Evolutionary conservation across 1,284 basidiomycete genomes (phyloP), one percentile per base, ranked within the genome.

Genomic region (Irpex rosettiformis): DNA sequence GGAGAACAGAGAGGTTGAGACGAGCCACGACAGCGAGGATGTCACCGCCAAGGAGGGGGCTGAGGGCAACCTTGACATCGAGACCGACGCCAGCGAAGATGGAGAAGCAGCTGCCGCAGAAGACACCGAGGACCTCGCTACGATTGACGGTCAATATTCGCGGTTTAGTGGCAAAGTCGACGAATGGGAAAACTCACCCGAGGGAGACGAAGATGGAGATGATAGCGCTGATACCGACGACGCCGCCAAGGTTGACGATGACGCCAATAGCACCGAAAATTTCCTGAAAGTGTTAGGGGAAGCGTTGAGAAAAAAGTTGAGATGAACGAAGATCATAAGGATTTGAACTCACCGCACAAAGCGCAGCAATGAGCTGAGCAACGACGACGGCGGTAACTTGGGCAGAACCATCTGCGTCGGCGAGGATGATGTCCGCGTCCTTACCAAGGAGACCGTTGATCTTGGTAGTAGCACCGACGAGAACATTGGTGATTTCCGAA

Each of bases 391-490:
- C 68, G 27, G 68, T 67, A 61, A 74, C 55, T 22, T 63, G 56
- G 4, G 58, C 65, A 21, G 67, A 66, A 37, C 72, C 70, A 16
- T 71, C 67, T 29, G 68, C 66, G 11, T 72, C 58, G 18, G 69
- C 70, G 48, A 79, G 64, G 57, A 78, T 70, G n/a, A 69, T 60
- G 7, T 61, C 64, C 0, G 64, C 30, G 5, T 71, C 66, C 43
- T 66, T 58, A 47, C 74, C 74, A 52, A 69, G 65, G 40, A 79
- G 75, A n/a, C 54, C 65, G 58, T 77, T 61, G 29, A 79, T 62
- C 25, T 69, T 59, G 48, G 59, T 52, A 43, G 74, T 58, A 13
- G 74, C 72, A n/a, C 55, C 58, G 40, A 58, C 55, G 33, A 79
- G 61, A 40, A 72, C 60, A 37, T 21, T 54, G 57, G 72, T 70